Percentiles rank a stretch among this genome's conserved stretches.
These are phyloP conservation scores for Pseudogymnoascus verrucosus DNA, from an alignment of 2,329 filamentous ascomycete species.

Conservation along the genomic window DNA sequence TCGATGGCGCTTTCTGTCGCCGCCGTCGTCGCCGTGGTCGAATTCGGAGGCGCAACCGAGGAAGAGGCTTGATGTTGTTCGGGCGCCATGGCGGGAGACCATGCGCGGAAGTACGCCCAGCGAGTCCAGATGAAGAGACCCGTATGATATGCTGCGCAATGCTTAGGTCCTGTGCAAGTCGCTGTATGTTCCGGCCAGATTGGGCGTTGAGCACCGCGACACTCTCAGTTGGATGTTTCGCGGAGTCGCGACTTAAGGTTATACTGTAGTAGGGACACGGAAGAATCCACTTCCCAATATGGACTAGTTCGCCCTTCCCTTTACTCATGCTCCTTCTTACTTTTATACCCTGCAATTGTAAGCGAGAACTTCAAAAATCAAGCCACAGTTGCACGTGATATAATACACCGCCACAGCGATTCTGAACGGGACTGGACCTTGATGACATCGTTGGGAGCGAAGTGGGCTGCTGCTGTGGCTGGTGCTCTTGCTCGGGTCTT, in stretches of 20 bases:
- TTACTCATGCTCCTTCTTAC: not conserved
- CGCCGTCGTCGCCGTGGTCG: constrained; percentile 12
- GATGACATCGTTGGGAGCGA: not conserved
- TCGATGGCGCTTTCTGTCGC: constrained; percentile 15
- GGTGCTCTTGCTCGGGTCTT: not conserved
- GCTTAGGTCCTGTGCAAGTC: not conserved
- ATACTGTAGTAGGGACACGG: constrained; percentile 6
- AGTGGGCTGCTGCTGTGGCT: not conserved
- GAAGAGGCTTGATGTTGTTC: constrained; percentile 23
- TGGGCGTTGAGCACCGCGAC: constrained; percentile 3
- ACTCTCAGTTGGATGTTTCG: constrained; percentile 6
- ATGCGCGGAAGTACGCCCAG: constrained; percentile 3
- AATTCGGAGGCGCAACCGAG: constrained; percentile 16
- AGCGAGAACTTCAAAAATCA: not conserved
- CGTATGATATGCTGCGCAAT: not conserved
- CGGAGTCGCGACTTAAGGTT: not conserved
- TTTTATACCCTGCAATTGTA: not conserved
- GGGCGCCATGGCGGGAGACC: constrained; percentile 25
- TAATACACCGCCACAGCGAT: not conserved
- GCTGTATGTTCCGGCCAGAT: constrained; percentile 2
- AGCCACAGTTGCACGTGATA: not conserved
- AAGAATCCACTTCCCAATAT: not conserved
- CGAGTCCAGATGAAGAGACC: not conserved
- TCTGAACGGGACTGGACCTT: not conserved
- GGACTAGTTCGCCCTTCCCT: not conserved